Percentiles rank a stretch among this genome's conserved stretches.
Evolutionary conservation across 2,329 filamentous ascomycete species (phyloP).

Genomic region (Cytospora chrysosperma): DNA sequence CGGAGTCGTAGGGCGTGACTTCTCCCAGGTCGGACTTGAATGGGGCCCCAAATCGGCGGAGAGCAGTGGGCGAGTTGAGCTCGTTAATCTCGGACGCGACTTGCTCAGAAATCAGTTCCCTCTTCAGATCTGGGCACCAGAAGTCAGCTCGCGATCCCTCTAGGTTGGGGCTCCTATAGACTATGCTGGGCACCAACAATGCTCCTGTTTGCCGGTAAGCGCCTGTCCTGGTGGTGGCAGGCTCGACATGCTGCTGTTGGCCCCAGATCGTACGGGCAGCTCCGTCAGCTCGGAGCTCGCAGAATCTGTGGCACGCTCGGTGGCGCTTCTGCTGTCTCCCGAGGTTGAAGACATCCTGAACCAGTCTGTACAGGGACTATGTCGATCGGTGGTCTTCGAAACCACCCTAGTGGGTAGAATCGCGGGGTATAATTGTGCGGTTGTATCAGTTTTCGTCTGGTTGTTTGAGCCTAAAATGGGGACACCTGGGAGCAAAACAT

Average conservation of each 20-base stretch:
- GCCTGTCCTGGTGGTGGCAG: constrained; percentile 45
- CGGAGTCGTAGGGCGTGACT: constrained; percentile 88
- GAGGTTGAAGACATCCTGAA: constrained; percentile 8
- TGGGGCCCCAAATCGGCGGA: constrained; percentile 92
- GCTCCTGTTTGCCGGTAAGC: constrained; percentile 95
- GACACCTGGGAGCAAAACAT: neutral
- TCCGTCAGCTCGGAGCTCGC: constrained; percentile 8
- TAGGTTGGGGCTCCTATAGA: neutral
- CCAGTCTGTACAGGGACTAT: neutral
- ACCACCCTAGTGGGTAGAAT: neutral
- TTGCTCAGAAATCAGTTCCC: constrained; percentile 88
- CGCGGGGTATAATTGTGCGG: constrained; percentile 9
- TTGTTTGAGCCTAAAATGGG: constrained; percentile 5
- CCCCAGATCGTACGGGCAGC: constrained; percentile 27
- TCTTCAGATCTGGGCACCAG: constrained; percentile 73
- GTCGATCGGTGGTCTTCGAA: neutral
- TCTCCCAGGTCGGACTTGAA: constrained; percentile 93
- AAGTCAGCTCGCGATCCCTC: constrained; percentile 28
- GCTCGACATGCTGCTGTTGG: constrained; percentile 30
- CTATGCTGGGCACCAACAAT: constrained; percentile 61
- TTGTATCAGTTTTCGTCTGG: constrained; percentile 4
- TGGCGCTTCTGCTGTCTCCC: constrained; percentile 4
- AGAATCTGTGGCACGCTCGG: constrained; percentile 7
- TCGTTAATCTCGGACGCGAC: constrained; percentile 88
- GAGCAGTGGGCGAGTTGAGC: constrained; percentile 89